Conservation (phyloP, 129 eudicot genomes). For the Deinandra increscens region DNA sequence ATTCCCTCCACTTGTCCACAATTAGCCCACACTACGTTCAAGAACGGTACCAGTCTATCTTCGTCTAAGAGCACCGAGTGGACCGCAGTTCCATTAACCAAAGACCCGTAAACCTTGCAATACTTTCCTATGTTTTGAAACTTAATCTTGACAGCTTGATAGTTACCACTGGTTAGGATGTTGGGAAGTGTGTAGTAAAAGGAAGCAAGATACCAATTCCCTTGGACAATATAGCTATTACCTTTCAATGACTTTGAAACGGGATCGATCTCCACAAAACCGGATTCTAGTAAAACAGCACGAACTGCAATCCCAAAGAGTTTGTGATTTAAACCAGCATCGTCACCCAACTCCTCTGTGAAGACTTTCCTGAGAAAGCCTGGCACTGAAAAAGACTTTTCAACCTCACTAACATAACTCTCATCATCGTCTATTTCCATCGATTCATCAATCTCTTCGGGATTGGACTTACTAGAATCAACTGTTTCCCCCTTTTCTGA, state of each 20-base stretch:
- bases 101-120: conserved; percentile 64
- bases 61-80: conserved; percentile 51
- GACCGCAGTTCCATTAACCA: conserved; percentile 35
- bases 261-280: conserved; percentile 60
- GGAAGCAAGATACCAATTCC: conserved; percentile 46
- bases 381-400: conserved; percentile 66
- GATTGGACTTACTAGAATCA: conserved; percentile 4
- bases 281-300: conserved; percentile 78
- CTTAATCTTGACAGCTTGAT: conserved; percentile 43
- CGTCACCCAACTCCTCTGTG: conserved; percentile 49
- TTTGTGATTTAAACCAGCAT: conserved; percentile 50
- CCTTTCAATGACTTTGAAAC: conserved; percentile 20
- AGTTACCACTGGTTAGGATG: conserved; percentile 16
- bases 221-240: conserved; percentile 41
- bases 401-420: conserved; percentile 17
- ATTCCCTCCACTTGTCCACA: conserved; percentile 37
- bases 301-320: conserved; percentile 64
- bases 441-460: conserved; percentile 30
- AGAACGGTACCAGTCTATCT: conserved; percentile 49
- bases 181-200: conserved; percentile 62
- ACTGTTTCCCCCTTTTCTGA: conserved; percentile 4
- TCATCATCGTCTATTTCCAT: conserved; percentile 52
- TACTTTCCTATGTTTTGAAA: conserved; percentile 62
- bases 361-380: conserved; percentile 70
- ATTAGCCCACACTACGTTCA: conserved; percentile 67